phyloP scores from a whole-genome alignment of 164 flowering plant species.

The Dillenia suffruticosa region DNA sequence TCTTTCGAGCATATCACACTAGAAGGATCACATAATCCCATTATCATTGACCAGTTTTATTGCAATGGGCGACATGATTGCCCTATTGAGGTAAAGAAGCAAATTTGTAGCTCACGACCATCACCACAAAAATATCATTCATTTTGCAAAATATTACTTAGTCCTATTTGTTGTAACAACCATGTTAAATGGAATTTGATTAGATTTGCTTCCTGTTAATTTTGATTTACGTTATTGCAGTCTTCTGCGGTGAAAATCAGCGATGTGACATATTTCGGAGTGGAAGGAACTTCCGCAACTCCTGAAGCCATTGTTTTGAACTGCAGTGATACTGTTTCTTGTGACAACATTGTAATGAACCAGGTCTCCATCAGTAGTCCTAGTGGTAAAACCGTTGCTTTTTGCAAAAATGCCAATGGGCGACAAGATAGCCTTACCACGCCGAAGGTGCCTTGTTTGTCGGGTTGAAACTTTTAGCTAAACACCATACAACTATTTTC shows the following conservation, averaged over 20 bases:
- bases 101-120: not conserved
- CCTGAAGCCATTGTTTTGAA: conserved; percentile 13
- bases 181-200: not conserved
- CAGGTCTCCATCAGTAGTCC: conserved; percentile 15
- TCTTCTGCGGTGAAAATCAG: conserved; percentile 21
- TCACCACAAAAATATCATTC: not conserved
- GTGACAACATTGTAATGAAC: conserved; percentile 21
- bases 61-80: conserved; percentile 4
- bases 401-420: conserved; percentile 33
- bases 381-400: conserved; percentile 1
- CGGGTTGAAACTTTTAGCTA: too few relatives aligned
- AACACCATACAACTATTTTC: not conserved
- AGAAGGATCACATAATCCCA: conserved; percentile 18
- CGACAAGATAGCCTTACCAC: too few relatives aligned
- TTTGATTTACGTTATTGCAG: not conserved
- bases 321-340: conserved; percentile 25
- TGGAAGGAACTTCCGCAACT: conserved; percentile 13
- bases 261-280: conserved; percentile 8
- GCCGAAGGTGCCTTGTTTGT: too few relatives aligned
- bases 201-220: not conserved
- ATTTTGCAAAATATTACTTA: not conserved
- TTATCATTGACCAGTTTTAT: conserved; percentile 46
- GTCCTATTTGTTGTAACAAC: too few relatives aligned
- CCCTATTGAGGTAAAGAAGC: conserved; percentile 4
- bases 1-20: conserved; percentile 25